Conservation (phyloP, 169 alveolate genomes). For the Plasmodium fragile region DNA sequence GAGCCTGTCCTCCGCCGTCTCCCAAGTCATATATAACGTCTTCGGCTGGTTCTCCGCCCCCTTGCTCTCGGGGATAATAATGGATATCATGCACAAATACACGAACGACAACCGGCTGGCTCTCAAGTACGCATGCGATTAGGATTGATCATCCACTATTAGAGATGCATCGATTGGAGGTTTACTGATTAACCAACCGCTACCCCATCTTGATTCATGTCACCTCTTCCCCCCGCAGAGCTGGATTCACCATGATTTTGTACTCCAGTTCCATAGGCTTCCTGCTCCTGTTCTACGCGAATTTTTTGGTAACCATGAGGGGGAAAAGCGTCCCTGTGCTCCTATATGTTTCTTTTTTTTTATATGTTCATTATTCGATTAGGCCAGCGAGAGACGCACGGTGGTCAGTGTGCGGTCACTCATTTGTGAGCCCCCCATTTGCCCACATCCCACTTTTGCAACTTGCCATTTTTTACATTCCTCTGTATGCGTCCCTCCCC, state of each 20-base stretch:
- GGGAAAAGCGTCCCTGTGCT: neutral
- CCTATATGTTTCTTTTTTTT: neutral
- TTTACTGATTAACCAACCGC: neutral
- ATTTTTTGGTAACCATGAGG: constrained; percentile 68
- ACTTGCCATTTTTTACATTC: neutral
- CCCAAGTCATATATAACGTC: constrained; percentile 81
- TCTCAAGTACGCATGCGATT: constrained; percentile 36
- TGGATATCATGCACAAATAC: constrained; percentile 82
- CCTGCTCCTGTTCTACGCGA: constrained; percentile 77
- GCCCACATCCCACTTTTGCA: neutral
- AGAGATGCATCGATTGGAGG: neutral
- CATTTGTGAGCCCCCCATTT: neutral
- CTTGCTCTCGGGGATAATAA: constrained; percentile 78
- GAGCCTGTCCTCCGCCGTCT: constrained; percentile 83
- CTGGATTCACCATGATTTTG: constrained; percentile 81
- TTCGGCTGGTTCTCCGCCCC: constrained; percentile 87
- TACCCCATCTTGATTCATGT: neutral
- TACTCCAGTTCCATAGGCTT: constrained; percentile 80
- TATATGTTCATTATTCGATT: neutral
- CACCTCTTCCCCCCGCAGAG: constrained; percentile 54
- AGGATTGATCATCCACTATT: neutral
- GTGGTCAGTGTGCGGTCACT: neutral
- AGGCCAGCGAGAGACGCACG: neutral
- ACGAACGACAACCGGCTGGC: constrained; percentile 71
- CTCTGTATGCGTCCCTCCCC: neutral